phyloP scores from a whole-genome alignment of 1,139 yeast genomes.

The Suhomyces choctaworum region DNA sequence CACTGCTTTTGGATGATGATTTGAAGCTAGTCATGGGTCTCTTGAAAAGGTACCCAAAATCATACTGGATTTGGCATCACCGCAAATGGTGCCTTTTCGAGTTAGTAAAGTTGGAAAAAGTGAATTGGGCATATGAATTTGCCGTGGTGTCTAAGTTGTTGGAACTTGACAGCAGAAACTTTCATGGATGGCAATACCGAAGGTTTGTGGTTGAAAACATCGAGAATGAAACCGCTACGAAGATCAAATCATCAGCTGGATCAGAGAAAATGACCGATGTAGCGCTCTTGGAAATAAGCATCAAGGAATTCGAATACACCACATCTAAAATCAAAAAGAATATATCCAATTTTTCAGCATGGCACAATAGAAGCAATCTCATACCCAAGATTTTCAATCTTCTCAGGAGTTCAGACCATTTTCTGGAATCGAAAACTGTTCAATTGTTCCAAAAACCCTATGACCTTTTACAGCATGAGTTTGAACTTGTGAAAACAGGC shows the following conservation, averaged over 20 bases:
- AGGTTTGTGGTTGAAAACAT: conserved; percentile 62
- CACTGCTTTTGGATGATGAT: conserved; percentile 54
- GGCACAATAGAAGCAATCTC: conserved; percentile 85
- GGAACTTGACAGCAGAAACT: conserved; percentile 76
- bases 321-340: conserved; percentile 75
- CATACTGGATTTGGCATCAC: conserved; percentile 97
- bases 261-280: not conserved
- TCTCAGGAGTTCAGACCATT: conserved; percentile 12
- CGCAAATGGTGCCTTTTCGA: conserved; percentile 76
- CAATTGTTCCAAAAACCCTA: conserved; percentile 27
- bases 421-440: conserved; percentile 14
- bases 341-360: conserved; percentile 91
- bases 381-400: conserved; percentile 51
- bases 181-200: conserved; percentile 95
- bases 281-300: conserved; percentile 27
- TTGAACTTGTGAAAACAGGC: conserved; percentile 74
- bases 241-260: conserved; percentile 2
- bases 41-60: conserved; percentile 73
- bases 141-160: conserved; percentile 67
- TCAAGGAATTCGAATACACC: conserved; percentile 72
- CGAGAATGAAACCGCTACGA: conserved; percentile 28
- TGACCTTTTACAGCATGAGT: conserved; percentile 54
- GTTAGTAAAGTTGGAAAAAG: conserved; percentile 44
- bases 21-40: conserved; percentile 58
- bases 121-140: conserved; percentile 70